These are phyloP conservation scores for Danielozyma ontarioensis DNA, from an alignment of 805 yeast species.

Conservation along the genomic window DNA sequence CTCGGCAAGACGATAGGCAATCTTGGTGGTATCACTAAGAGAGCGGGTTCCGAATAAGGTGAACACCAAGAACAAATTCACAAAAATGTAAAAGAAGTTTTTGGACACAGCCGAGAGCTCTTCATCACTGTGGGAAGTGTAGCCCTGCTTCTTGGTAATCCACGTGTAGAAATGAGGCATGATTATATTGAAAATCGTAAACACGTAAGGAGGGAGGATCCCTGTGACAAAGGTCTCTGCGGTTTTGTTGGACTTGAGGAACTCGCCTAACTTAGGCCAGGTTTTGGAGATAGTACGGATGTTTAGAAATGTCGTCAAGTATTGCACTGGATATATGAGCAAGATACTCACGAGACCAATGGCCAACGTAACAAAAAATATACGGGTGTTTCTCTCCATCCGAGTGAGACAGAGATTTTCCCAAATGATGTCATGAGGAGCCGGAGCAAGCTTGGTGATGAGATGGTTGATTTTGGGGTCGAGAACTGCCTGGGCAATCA, in stretches of 20 bases:
- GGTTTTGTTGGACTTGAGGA: conserved; percentile 61
- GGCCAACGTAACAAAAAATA: conserved; percentile 57
- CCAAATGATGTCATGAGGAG: conserved; percentile 96
- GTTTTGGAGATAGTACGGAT: conserved; percentile 70
- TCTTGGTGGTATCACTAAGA: conserved; percentile 81
- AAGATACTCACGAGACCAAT: conserved; percentile 68
- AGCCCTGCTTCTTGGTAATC: conserved; percentile 81
- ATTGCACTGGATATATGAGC: conserved; percentile 78
- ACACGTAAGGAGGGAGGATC: conserved; percentile 83
- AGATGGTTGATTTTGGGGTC: conserved; percentile 85
- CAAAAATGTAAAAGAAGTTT: conserved; percentile 91
- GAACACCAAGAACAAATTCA: conserved; percentile 87
- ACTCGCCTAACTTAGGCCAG: conserved; percentile 77
- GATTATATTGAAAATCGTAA: conserved; percentile 74
- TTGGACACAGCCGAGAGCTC: conserved; percentile 86
- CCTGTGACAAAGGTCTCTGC: conserved; percentile 81
- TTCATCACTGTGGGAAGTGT: conserved; percentile 86
- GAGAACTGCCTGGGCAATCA: conserved; percentile 91
- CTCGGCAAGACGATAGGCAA: conserved; percentile 82
- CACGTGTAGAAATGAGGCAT: conserved; percentile 86
- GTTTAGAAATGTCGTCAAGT: conserved; percentile 77
- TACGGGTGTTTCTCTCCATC: conserved; percentile 60
- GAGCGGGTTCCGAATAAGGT: conserved; percentile 92
- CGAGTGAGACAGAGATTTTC: conserved; percentile 79
- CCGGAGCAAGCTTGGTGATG: conserved; percentile 84